These are phyloP conservation scores for Pulveroboletus sp. DNA, from an alignment of 768 basidiomycete species.

Conservation along the genomic window DNA sequence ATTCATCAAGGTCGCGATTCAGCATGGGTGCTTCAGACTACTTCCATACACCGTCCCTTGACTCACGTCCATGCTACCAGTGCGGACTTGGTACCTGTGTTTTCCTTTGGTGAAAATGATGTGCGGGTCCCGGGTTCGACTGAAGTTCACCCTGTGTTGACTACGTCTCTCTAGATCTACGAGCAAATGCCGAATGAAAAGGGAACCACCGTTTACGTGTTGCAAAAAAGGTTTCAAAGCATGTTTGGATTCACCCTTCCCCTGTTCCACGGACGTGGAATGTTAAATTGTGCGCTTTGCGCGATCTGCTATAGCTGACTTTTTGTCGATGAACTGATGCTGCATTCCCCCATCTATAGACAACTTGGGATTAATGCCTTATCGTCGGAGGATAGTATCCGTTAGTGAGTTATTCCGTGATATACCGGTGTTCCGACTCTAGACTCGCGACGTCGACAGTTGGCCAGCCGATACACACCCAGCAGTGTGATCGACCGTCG, in stretches of 20 bases:
- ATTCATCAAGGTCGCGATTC: constrained; percentile 93
- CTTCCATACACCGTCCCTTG: not conserved
- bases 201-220: constrained; percentile 78
- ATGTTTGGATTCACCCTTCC: constrained; percentile 95
- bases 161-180: constrained; percentile 62
- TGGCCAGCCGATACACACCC: constrained; percentile 81
- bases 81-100: constrained; percentile 94
- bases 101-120: constrained; percentile 98
- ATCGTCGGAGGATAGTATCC: constrained; percentile 90
- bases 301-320: not conserved
- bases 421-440: not conserved
- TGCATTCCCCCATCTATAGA: constrained; percentile 42
- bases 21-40: constrained; percentile 59
- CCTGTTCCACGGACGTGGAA: constrained; percentile 92
- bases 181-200: constrained; percentile 95
- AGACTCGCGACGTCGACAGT: constrained; percentile 42
- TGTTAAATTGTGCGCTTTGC: constrained; percentile 82
- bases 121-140: constrained; percentile 40
- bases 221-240: constrained; percentile 89
- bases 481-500: constrained; percentile 74
- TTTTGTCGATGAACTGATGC: not conserved
- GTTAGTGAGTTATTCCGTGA: constrained; percentile 65
- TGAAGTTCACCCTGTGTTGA: not conserved
- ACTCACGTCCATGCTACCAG: constrained; percentile 35
- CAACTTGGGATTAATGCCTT: constrained; percentile 93